These are phyloP conservation scores for Naganishia vishniacii DNA, from an alignment of 768 basidiomycete species.

Conservation along the genomic window DNA sequence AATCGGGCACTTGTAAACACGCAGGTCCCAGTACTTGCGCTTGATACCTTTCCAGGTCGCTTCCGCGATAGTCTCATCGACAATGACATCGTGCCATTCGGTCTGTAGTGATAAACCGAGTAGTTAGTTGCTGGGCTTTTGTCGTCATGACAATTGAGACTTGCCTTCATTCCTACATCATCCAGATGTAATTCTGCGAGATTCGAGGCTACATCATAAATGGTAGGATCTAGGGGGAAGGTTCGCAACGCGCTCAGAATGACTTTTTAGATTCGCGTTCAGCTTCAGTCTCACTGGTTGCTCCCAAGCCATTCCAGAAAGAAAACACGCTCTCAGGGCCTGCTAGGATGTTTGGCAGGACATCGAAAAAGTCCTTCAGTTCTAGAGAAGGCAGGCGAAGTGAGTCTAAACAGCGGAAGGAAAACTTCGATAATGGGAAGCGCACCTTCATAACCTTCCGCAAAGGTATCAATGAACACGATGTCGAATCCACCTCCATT, in stretches of 20 bases:
- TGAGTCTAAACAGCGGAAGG: background rate
- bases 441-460: conserved; percentile 70
- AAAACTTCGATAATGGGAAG: background rate
- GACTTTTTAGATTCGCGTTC: no score
- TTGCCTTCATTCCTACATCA: conserved; percentile 69
- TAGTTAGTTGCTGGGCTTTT: background rate
- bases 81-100: conserved; percentile 74
- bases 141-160: background rate
- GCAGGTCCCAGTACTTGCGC: conserved; percentile 52
- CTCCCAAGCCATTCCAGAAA: conserved; percentile 96
- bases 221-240: conserved; percentile 62
- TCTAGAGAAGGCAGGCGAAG: conserved; percentile 48
- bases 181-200: conserved; percentile 78
- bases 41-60: conserved; percentile 64
- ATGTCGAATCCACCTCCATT: conserved; percentile 63
- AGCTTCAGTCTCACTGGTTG: conserved; percentile 85
- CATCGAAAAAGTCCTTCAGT: conserved; percentile 73
- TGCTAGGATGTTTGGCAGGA: conserved; percentile 68
- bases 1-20: conserved; percentile 60
- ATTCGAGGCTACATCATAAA: conserved; percentile 85
- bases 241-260: no score
- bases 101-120: background rate
- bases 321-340: conserved; percentile 74
- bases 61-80: conserved; percentile 55
- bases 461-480: conserved; percentile 88